A percentile compares a stretch with the other conserved stretches of the same genome.
Conservation (phyloP, 441 rosid genomes). For the Adansonia gregorii region DNA sequence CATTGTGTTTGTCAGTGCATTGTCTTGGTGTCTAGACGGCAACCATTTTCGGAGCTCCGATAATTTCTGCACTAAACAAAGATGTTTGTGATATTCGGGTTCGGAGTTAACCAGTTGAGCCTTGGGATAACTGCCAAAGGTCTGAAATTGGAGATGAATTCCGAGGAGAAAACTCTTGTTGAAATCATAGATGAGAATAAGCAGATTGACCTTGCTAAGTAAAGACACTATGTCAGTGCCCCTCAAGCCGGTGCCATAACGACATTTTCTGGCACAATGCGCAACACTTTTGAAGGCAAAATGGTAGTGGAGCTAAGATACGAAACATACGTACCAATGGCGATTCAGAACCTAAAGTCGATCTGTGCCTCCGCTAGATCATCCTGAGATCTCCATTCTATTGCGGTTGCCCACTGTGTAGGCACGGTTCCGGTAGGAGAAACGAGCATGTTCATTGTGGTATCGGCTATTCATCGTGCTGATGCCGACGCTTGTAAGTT, state of each 20-base stretch:
- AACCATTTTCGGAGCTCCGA: not conserved
- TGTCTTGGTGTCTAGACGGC: not conserved
- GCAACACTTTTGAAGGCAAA: constrained; percentile 79
- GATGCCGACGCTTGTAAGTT: constrained; percentile 83
- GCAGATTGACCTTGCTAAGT: constrained; percentile 60
- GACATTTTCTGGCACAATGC: constrained; percentile 85
- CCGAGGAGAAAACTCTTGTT: constrained; percentile 59
- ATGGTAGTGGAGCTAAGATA: constrained; percentile 75
- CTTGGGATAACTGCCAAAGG: not conserved
- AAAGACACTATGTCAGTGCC: constrained; percentile 65
- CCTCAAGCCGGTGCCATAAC: constrained; percentile 84
- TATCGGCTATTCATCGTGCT: constrained; percentile 78
- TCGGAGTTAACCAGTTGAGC: not conserved
- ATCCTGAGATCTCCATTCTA: constrained; percentile 68
- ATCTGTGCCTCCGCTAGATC: constrained; percentile 65
- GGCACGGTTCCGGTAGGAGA: constrained; percentile 88
- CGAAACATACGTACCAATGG: constrained; percentile 90
- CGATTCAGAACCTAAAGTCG: constrained; percentile 56
- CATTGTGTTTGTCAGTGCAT: not conserved
- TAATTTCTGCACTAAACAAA: constrained; percentile 12
- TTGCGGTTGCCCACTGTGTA: constrained; percentile 74
- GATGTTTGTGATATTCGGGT: not conserved
- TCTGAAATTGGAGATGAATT: constrained; percentile 42
- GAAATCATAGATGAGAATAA: constrained; percentile 73
- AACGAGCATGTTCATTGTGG: constrained; percentile 78